These are phyloP conservation scores for Annulohypoxylon truncatum DNA, from an alignment of 2,329 filamentous ascomycete genomes.

Conservation along the genomic window DNA sequence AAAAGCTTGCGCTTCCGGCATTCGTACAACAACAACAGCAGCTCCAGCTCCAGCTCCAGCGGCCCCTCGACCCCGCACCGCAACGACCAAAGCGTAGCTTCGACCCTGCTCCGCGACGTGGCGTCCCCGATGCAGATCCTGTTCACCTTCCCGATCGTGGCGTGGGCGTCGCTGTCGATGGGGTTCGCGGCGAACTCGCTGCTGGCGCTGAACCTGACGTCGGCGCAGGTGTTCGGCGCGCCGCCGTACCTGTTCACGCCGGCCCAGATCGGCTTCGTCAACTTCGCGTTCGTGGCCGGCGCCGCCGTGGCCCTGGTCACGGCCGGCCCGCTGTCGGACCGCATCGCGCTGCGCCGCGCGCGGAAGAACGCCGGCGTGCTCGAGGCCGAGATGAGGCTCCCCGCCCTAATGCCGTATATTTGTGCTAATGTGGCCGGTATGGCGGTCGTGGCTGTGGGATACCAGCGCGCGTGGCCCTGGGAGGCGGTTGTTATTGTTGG, in stretches of 20 bases:
- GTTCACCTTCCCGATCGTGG: constrained; percentile 48
- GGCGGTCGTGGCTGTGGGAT: constrained; percentile 59
- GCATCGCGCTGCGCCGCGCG: constrained; percentile 53
- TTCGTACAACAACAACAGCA: background rate
- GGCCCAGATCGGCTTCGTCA: constrained; percentile 59
- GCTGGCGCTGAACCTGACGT: constrained; percentile 63
- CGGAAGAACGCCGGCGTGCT: constrained; percentile 56
- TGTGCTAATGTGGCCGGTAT: constrained; percentile 57
- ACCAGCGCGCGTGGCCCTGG: constrained; percentile 60
- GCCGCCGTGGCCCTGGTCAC: constrained; percentile 54
- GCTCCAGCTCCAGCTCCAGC: too few species aligned
- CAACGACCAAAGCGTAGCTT: background rate
- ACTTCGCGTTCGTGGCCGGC: constrained; percentile 58
- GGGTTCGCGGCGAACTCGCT: constrained; percentile 51
- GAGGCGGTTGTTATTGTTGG: constrained; percentile 59
- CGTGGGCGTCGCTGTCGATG: constrained; percentile 47
- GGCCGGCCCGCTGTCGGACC: constrained; percentile 58
- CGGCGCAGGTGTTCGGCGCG: constrained; percentile 58
- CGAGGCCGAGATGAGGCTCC: constrained; percentile 60
- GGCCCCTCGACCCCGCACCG: background rate
- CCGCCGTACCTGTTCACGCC: constrained; percentile 60
- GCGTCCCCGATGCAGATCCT: constrained; percentile 45
- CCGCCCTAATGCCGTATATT: constrained; percentile 57
- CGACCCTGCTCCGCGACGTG: constrained; percentile 43
- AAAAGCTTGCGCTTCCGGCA: constrained; percentile 19